Evolutionary conservation across 2,329 filamentous ascomycete species (phyloP).

Genomic region (Paecilomyces formosus): DNA sequence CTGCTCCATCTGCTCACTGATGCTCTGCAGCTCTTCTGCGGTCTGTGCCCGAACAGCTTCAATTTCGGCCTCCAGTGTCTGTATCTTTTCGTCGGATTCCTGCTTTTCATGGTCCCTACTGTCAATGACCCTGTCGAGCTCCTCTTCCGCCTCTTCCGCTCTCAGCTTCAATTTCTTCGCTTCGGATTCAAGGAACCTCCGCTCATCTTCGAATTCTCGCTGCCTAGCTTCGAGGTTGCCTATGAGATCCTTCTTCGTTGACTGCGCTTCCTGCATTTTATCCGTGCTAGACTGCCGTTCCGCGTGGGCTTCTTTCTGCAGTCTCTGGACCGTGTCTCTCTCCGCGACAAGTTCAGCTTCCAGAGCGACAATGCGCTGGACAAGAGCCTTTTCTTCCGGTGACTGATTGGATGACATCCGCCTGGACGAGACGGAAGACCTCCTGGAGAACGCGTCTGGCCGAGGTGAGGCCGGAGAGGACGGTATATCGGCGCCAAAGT

Average conservation of each 20-base stretch:
- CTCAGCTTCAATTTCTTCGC: slow-evolving; percentile 67
- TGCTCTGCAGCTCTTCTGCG: slow-evolving; percentile 34
- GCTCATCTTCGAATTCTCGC: slow-evolving; percentile 77
- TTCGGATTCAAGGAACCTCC: slow-evolving; percentile 74
- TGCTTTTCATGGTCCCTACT: slow-evolving; percentile 76
- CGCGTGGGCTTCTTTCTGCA: slow-evolving; percentile 64
- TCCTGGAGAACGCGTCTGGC: slow-evolving; percentile 41
- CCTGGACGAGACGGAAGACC: slow-evolving; percentile 54
- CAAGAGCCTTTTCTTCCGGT: slow-evolving; percentile 53
- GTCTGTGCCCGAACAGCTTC: slow-evolving; percentile 49
- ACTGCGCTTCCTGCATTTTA: slow-evolving; percentile 74
- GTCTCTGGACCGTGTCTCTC: slow-evolving; percentile 56
- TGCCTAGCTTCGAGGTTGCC: slow-evolving; percentile 92
- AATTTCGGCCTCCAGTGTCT: slow-evolving; percentile 63
- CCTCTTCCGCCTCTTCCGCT: slow-evolving; percentile 84
- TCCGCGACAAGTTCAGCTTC: slow-evolving; percentile 73
- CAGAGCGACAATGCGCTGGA: slow-evolving; percentile 57
- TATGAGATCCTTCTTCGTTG: slow-evolving; percentile 87
- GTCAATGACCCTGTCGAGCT: slow-evolving; percentile 76
- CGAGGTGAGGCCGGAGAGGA: slow-evolving; percentile 34
- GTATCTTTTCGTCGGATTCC: slow-evolving; percentile 60
- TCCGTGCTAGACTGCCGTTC: slow-evolving; percentile 54
- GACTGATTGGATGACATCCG: slow-evolving; percentile 55
- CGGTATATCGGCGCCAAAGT: slow-evolving; percentile 37
- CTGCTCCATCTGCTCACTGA: slow-evolving; percentile 44